These are phyloP conservation scores for Komagataea norvegica DNA, from an alignment of 1,139 yeast genomes.

Conservation along the genomic window DNA sequence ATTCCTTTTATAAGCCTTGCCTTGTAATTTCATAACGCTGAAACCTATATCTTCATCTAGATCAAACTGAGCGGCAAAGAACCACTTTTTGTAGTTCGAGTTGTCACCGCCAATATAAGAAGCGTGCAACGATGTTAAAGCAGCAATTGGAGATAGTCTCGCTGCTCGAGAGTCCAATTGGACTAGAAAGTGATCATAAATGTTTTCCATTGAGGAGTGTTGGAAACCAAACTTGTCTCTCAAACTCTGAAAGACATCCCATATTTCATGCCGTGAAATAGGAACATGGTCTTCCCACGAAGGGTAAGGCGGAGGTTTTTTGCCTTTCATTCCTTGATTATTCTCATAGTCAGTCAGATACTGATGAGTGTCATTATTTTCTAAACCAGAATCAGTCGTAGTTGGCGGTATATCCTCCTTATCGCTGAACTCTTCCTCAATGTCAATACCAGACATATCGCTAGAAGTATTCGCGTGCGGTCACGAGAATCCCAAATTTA, in stretches of 20 bases:
- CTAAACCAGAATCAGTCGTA: too few relatives aligned
- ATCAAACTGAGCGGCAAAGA: slow-evolving; percentile 66
- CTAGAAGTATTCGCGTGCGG: too few relatives aligned
- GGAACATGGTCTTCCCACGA: slow-evolving; percentile 32
- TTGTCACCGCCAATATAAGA: slow-evolving; percentile 70
- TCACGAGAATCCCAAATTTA: too few relatives aligned
- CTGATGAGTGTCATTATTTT: too few relatives aligned
- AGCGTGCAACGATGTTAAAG: slow-evolving; percentile 59
- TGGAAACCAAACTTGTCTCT: slow-evolving; percentile 66
- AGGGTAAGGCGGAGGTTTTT: slow-evolving; percentile 15
- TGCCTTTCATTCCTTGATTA: background rate
- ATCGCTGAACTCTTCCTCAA: too few relatives aligned
- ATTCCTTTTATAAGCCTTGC: slow-evolving; percentile 32
- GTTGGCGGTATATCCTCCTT: too few relatives aligned
- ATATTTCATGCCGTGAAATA: slow-evolving; percentile 45
- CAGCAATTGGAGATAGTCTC: slow-evolving; percentile 51
- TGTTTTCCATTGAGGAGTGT: slow-evolving; percentile 54
- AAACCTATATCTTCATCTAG: slow-evolving; percentile 57
- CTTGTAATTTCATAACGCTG: slow-evolving; percentile 36
- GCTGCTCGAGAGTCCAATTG: slow-evolving; percentile 67
- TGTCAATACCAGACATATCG: too few relatives aligned
- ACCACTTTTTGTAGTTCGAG: slow-evolving; percentile 69
- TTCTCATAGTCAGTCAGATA: too few relatives aligned
- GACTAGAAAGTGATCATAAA: slow-evolving; percentile 58
- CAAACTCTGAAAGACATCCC: slow-evolving; percentile 48